phyloP scores from a whole-genome alignment of 805 yeast species.

The Yarrowia deformans region DNA sequence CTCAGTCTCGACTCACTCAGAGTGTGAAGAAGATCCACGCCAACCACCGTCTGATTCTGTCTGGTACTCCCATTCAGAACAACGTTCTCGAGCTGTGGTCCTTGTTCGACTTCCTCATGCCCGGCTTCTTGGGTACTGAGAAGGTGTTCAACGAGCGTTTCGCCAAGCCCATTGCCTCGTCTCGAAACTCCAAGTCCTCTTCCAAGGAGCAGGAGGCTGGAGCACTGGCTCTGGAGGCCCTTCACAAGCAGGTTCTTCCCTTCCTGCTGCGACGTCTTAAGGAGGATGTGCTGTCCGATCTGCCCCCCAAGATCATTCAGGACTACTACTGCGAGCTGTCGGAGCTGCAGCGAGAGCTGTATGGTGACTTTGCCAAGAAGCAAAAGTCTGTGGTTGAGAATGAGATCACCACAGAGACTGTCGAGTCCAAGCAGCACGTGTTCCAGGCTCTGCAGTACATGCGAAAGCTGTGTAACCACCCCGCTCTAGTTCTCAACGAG shows the following conservation, averaged over 20 bases:
- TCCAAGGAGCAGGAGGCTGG: slow-evolving; percentile 97
- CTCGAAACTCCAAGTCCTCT: slow-evolving; percentile 85
- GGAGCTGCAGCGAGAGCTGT: slow-evolving; percentile 84
- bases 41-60: slow-evolving; percentile 85
- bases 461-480: slow-evolving; percentile 97
- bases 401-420: slow-evolving; percentile 52
- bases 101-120: slow-evolving; percentile 96
- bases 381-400: slow-evolving; percentile 82
- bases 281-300: slow-evolving; percentile 92
- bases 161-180: slow-evolving; percentile 97
- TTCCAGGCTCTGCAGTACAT: slow-evolving; percentile 97
- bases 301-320: slow-evolving; percentile 98
- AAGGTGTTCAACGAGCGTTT: slow-evolving; percentile 91
- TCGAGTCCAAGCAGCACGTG: slow-evolving; percentile 76
- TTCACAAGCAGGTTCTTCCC: slow-evolving; percentile 96
- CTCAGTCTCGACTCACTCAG: slow-evolving; percentile 84
- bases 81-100: slow-evolving; percentile 98
- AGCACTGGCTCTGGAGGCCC: slow-evolving; percentile 91
- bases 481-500: slow-evolving; percentile 83
- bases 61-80: slow-evolving; percentile 98
- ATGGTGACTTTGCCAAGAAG: slow-evolving; percentile 86
- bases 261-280: slow-evolving; percentile 94
- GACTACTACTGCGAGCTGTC: slow-evolving; percentile 97
- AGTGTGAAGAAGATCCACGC: slow-evolving; percentile 84
- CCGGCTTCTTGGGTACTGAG: slow-evolving; percentile 96